phyloP scores from a whole-genome alignment of 2,329 filamentous ascomycete genomes.

The Clathrospora elynae region DNA sequence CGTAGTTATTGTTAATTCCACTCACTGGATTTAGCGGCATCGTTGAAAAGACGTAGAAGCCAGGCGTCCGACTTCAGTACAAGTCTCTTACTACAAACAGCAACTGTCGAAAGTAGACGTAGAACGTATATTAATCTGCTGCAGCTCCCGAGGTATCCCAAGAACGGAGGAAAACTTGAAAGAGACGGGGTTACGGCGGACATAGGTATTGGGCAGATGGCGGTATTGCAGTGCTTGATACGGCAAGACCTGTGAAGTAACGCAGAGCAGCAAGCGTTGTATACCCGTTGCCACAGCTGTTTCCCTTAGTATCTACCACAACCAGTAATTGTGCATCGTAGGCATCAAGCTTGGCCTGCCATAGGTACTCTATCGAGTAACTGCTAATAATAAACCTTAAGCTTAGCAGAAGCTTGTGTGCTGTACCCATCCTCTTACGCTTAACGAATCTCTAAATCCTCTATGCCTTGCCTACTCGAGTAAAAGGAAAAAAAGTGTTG shows the following conservation, averaged over 20 bases:
- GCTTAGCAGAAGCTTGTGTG: conserved; percentile 10
- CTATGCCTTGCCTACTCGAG: too few species aligned
- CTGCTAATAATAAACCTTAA: conserved; percentile 8
- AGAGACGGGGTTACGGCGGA: too few species aligned
- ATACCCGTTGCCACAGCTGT: too few species aligned
- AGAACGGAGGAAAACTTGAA: too few species aligned
- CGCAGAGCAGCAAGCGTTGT: too few species aligned
- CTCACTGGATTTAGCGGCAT: too few species aligned
- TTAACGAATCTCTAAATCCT: background rate
- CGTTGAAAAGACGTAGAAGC: background rate
- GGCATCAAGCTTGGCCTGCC: conserved; percentile 10
- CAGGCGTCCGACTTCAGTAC: background rate
- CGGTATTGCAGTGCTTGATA: background rate
- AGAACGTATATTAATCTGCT: conserved; percentile 15
- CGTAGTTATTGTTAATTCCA: too few species aligned
- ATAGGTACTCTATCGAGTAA: conserved; percentile 9
- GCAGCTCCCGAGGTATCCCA: too few species aligned
- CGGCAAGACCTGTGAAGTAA: conserved; percentile 3
- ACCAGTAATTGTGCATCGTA: conserved; percentile 12
- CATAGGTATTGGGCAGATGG: conserved; percentile 8
- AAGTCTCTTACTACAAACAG: conserved; percentile 10
- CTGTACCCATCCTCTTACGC: too few species aligned
- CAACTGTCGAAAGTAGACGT: conserved; percentile 18
- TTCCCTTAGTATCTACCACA: too few species aligned
- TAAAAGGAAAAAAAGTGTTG: too few species aligned